Percentiles rank a stretch among this genome's conserved stretches.
Evolutionary conservation across 1,139 yeast species (phyloP).

Genomic region (Debaryomyces udenii): DNA sequence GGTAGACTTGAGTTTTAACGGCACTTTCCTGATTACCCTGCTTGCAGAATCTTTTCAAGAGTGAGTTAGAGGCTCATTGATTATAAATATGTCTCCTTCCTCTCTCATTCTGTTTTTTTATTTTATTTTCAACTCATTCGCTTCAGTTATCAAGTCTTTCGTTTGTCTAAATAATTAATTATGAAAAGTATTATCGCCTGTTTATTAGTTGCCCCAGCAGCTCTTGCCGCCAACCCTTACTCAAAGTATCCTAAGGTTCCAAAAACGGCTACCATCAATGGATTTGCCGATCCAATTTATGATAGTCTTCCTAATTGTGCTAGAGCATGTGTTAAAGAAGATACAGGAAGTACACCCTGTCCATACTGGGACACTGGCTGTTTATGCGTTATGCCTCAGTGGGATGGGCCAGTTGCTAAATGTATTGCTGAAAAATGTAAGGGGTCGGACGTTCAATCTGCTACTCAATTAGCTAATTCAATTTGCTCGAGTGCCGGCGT

Average conservation of each 20-base stretch:
- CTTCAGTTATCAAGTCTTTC: too few relatives aligned
- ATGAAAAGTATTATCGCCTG: slow-evolving; percentile 5
- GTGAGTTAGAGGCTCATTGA: too few relatives aligned
- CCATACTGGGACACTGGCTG: slow-evolving; percentile 61
- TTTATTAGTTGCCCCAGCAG: slow-evolving; percentile 9
- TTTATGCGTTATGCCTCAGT: slow-evolving; percentile 53
- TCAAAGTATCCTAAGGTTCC: slow-evolving; percentile 52
- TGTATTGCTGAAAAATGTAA: slow-evolving; percentile 46
- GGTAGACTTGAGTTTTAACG: too few relatives aligned
- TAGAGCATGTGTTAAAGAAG: slow-evolving; percentile 39
- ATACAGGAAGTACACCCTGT: slow-evolving; percentile 44
- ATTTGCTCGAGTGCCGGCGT: slow-evolving; percentile 48
- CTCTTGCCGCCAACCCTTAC: slow-evolving; percentile 20
- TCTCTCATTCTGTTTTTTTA: too few relatives aligned
- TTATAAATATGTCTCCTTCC: too few relatives aligned
- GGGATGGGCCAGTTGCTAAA: slow-evolving; percentile 48
- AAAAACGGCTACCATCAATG: slow-evolving; percentile 52
- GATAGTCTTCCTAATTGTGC: slow-evolving; percentile 48
- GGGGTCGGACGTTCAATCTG: slow-evolving; percentile 41
- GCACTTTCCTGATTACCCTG: too few relatives aligned
- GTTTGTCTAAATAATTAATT: too few relatives aligned
- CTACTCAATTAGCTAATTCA: slow-evolving; percentile 45
- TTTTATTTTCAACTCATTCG: too few relatives aligned
- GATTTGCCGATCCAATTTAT: slow-evolving; percentile 54
- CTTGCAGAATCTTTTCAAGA: too few relatives aligned